Base-by-base conservation (phyloP, 345 rosid genomes). In the Camelina laxa region DNA sequence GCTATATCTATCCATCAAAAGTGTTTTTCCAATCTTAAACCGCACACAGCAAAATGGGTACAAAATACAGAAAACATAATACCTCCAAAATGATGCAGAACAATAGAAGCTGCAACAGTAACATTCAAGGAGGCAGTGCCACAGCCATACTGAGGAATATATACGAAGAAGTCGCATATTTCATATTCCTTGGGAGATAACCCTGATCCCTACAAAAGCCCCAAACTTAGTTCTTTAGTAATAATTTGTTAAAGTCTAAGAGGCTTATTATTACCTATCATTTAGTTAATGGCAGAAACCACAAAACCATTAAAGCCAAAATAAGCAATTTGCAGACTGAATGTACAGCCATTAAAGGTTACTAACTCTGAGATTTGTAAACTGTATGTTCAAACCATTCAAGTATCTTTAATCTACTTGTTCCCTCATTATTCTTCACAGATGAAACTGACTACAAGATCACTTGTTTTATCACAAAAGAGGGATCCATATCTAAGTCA, bases 71-170 rank as follows among this genome's bases (percentile, higher is more conserved):
- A 47, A 47, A n/a, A 0, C 19, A n/a, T 2, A 47, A 16, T 84
- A 95, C 96, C 98, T 89, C 92, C 98, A 80, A 95, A 95, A 51
- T 92, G 97, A 84, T 92, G 99, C 81, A 92, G 76, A 58, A 90
- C 96, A 12, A 92, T 92, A 50, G 98, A 95, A 76, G 99, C 99
- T 10, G 99, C 98, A 14, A 95, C 87, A 7, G 99, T 92, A 73
- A 92, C 99, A 87, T 90, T 95, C 80, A 92, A 73, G 0, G 98
- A 95, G 45, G 98, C 99, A 60, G 98, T 95, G 69, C 97, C 99
- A 72, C 87, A 72, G 9, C 98, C 98, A 70, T 92, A 95, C 45
- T 92, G 98, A 49, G 99, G 99, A 54, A 89, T 92, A 49, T 95
- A 95, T 7, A 89, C 90, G 72, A 89, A 92, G 80, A 90, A 89